phyloP scores from a whole-genome alignment of 176 grass and related monocot species.

The Oropetium thomaeum region DNA sequence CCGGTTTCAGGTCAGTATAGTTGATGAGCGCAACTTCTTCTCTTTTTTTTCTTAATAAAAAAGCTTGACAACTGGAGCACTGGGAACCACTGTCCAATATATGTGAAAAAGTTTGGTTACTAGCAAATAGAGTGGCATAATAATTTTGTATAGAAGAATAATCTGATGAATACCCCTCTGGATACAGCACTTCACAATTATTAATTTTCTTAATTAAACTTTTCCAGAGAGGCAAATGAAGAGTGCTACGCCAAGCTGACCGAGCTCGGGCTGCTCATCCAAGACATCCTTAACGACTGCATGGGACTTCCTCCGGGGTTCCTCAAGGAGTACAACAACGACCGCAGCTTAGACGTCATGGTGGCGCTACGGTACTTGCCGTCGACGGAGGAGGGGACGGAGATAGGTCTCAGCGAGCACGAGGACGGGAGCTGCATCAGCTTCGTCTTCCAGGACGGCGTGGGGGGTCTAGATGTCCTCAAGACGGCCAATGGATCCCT shows the following conservation, averaged over 20 bases:
- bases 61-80: no score
- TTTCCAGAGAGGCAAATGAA: slow-evolving; percentile 27
- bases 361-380: slow-evolving; percentile 37
- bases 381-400: slow-evolving; percentile 1
- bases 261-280: slow-evolving; percentile 34
- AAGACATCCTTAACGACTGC: slow-evolving; percentile 49
- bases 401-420: slow-evolving; percentile 24
- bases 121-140: no score
- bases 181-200: no score
- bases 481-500: not conserved
- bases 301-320: slow-evolving; percentile 48
- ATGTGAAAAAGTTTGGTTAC: no score
- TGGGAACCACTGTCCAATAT: no score
- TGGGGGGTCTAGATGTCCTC: slow-evolving; percentile 42
- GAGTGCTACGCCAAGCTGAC: slow-evolving; percentile 34
- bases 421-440: slow-evolving; percentile 30
- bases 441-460: slow-evolving; percentile 34
- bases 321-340: slow-evolving; percentile 44
- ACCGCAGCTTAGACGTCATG: slow-evolving; percentile 42
- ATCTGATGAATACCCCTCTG: no score
- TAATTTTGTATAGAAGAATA: no score
- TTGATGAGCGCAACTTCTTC: no score
- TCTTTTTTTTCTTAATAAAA: no score
- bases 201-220: no score
- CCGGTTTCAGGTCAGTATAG: slow-evolving; percentile 35